phyloP scores from a whole-genome alignment of 2,329 filamentous ascomycete genomes.

The Fusarium pseudoanthophilum region DNA sequence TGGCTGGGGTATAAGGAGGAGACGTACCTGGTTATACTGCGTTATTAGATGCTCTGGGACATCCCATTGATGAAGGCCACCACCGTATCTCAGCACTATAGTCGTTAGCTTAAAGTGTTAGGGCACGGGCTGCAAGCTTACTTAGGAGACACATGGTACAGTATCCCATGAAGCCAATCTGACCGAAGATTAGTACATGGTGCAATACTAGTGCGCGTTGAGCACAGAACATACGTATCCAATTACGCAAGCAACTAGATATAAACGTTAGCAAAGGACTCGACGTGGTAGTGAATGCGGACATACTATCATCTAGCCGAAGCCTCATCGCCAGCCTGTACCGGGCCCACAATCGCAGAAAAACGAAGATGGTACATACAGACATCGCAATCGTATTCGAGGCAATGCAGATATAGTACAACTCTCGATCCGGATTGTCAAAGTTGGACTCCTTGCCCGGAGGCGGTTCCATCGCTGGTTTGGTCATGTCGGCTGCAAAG shows the following conservation, averaged over 20 bases:
- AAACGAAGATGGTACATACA: constrained; percentile 17
- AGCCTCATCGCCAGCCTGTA: constrained; percentile 23
- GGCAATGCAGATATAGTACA: constrained; percentile 27
- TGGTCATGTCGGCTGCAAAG: not conserved
- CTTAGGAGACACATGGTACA: constrained; percentile 20
- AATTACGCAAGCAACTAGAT: constrained; percentile 19
- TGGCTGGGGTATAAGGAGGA: accelerated
- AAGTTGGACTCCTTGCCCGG: constrained; percentile 19
- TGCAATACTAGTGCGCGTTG: accelerated
- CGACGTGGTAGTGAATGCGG: accelerated
- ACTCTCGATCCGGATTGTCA: constrained; percentile 17
- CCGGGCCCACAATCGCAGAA: constrained; percentile 12
- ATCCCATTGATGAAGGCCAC: constrained; percentile 28
- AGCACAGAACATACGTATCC: constrained; percentile 8
- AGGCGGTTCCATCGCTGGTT: constrained; percentile 29
- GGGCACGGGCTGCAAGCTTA: accelerated
- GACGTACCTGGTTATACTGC: constrained; percentile 13
- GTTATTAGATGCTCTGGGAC: constrained; percentile 18
- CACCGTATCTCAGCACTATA: constrained; percentile 17
- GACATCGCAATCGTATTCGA: constrained; percentile 18
- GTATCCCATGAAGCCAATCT: constrained; percentile 32
- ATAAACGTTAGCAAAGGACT: not conserved
- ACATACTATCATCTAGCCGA: constrained; percentile 20
- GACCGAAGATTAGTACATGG: accelerated
- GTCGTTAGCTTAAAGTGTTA: accelerated